Evolutionary conservation across 306 rosid genomes (phyloP), one percentile per base, ranked within the genome.

Genomic region (Purshia tridentata): DNA sequence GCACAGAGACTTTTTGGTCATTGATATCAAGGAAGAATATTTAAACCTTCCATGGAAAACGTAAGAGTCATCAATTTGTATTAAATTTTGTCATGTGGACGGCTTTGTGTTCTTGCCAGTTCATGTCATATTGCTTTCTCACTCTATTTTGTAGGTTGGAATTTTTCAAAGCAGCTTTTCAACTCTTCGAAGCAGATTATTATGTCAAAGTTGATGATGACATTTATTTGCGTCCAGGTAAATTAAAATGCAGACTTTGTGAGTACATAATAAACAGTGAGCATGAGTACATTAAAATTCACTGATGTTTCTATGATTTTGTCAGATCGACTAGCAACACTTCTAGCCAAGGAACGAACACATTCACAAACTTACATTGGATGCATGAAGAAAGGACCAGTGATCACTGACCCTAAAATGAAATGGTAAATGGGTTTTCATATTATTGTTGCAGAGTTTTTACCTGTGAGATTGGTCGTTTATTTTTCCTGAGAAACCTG

Each of bases 301-400:
- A 16, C 10, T 39, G 35, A 39, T 74, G 59, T 54, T 78, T 44
- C 14, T 22, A 8, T 44, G 13, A 66, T 52, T 70, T 77, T 40
- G n/a, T 70, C 78, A 82, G 83, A 82, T 65, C 77, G 83, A 51
- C 71, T 78, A 14, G 80, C 83, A 6, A 78, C 72, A 57, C 75
- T 78, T 75, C 78, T 82, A 9, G 86, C 78, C 16, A 74, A 82
- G 72, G 83, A 78, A 62, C 76, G 83, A 23, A 42, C 77, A 2
- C 69, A 78, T 66, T 23, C 80, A 65, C 70, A 45, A 46, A 78
- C 81, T 47, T 82, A 82, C 74, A 82, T 78, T 14, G 86, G 86
- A 15, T 82, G 86, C 78, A 82, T 82, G 81, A 82, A 82, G 76
- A 82, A 82, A 65, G 83, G 83, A 6, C 85, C 81, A 64, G 86